A percentile compares a stretch with the other conserved stretches of the same genome.
These are phyloP conservation scores for Lyophyllum shimeji DNA, from an alignment of 768 basidiomycete genomes.

Conservation along the genomic window DNA sequence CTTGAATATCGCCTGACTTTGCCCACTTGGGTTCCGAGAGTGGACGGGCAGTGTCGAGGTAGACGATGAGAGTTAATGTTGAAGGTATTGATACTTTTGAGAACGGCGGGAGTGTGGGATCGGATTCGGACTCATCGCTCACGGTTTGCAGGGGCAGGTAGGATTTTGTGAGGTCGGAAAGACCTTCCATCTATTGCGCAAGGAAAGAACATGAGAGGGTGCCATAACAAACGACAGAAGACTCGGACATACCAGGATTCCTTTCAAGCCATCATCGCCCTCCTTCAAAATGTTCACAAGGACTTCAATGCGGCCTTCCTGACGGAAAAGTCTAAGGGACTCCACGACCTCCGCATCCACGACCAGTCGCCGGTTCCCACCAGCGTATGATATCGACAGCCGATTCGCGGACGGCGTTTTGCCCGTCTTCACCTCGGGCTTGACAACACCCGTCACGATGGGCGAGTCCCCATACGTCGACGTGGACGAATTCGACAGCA, in stretches of 20 bases:
- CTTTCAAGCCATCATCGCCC: constrained; percentile 58
- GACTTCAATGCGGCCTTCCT: constrained; percentile 86
- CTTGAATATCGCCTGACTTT: constrained; percentile 90
- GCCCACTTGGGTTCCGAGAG: constrained; percentile 97
- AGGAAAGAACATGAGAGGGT: constrained; percentile 11
- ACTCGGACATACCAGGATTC: constrained; percentile 64
- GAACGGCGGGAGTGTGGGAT: constrained; percentile 75
- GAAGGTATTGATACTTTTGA: constrained; percentile 51
- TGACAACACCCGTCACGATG: constrained; percentile 29
- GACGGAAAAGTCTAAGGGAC: constrained; percentile 74
- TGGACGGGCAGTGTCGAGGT: constrained; percentile 86
- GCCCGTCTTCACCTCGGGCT: constrained; percentile 35
- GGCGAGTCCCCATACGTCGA: constrained; percentile 48
- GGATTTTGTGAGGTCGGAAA: constrained; percentile 70
- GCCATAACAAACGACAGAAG: neutral
- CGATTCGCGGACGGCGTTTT: constrained; percentile 74
- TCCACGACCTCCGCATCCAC: constrained; percentile 89
- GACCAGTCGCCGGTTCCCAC: constrained; percentile 82
- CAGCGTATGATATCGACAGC: constrained; percentile 94
- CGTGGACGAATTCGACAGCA: constrained; percentile 39
- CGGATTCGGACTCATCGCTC: constrained; percentile 42
- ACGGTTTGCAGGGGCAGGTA: constrained; percentile 60
- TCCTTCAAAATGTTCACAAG: constrained; percentile 58
- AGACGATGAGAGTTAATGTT: constrained; percentile 63
- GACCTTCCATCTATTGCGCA: constrained; percentile 62